Base-by-base conservation (phyloP, 2,329 filamentous ascomycete species). In the Emergomyces africanus region DNA sequence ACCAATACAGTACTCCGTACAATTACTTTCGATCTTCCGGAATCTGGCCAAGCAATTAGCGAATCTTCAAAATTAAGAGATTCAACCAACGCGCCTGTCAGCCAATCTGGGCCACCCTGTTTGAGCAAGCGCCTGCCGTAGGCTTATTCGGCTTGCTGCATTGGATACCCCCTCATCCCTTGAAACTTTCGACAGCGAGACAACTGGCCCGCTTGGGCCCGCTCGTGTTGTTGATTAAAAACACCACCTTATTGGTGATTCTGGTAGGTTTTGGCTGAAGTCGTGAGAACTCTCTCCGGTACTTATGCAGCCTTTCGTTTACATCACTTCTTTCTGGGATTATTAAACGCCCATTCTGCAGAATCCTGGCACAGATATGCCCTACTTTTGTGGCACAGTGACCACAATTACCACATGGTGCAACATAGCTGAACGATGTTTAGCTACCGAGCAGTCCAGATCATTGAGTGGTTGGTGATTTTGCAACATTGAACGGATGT, bases 41-140 rank as follows among this genome's bases (percentile, higher is more conserved):
- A 23, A 8, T n/a, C 54, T 23, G 44, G 14, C n/a, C 46, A 42
- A 2, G 12, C 35, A 48, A 48, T 25, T 9, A 15, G 23, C 44
- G 12, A 48, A 44, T 53, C 35, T 35, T 39, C 48, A 48, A 37
- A 30, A 53, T 37, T 37, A 50, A 48, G 39, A 23, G 23, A 39
- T 50, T 33, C 46, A 20, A 6, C 23, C 33, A 58, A 53, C 57
- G 57, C 57, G 57, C 41, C 57, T 58, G 48, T 58, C 57, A 48
- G 30, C 57, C 57, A 58, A 58, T 58, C 48, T 53, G 33, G 25
- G 14, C 35, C 35, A 5, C 9, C 18, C 50, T 10, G 33, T n/a
- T 33, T 14, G n/a, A 28, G 23, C 48, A 53, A 58, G 48, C 48
- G 37, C 57, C 39, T 55, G 25, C 35, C 39, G 18, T 23, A 33